Base-by-base conservation (phyloP, 306 rosid species). In the Chamaecrista fasciculata region DNA sequence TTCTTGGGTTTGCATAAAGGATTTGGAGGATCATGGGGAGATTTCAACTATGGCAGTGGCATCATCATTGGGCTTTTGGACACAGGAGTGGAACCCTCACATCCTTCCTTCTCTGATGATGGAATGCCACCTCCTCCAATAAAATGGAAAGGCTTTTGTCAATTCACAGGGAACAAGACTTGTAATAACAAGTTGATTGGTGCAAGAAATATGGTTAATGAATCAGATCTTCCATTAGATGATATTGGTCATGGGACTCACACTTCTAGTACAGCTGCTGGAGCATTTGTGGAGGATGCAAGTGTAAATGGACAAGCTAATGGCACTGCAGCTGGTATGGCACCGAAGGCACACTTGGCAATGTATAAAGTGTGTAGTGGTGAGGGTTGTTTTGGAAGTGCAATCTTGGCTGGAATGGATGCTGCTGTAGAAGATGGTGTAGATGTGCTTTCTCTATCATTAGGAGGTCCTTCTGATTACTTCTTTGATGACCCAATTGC, bases 171-270 rank as follows among this genome's bases (percentile, higher is more conserved):
- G 14, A 50, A n/a, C n/a, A n/a, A n/a, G n/a, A n/a, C n/a, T n/a
- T 91, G 96, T 29, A 86, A 86, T 21, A 89, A 87, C 62, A 91
- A 91, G 75, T 62, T 89, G n/a, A 80, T 91, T 2, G 97, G 97
- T 3, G 97, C 96, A 0, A 85, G 80, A 24, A 79, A 33, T 31
- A 81, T 89, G 0, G 14, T 63, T 10, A 56, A 48, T 4, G 15
- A 15, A 63, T 2, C 33, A 19, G 6, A 55, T 10, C 79, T 63
- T 19, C 95, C 97, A 0, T 12, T 47, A 0, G 97, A 92, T 15
- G 50, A 70, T 0, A 42, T 56, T 5, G 95, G 95, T 0, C 97
- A 89, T 11, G 96, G 96, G 31, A 87, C 96, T 5, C 96, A 92
- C 86, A 85, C 95, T 0, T 60, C 95, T 0, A 82, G 85, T 77